These are phyloP conservation scores for Trypanosoma boissoni DNA, from an alignment of 208 protist species.

Conservation along the genomic window DNA sequence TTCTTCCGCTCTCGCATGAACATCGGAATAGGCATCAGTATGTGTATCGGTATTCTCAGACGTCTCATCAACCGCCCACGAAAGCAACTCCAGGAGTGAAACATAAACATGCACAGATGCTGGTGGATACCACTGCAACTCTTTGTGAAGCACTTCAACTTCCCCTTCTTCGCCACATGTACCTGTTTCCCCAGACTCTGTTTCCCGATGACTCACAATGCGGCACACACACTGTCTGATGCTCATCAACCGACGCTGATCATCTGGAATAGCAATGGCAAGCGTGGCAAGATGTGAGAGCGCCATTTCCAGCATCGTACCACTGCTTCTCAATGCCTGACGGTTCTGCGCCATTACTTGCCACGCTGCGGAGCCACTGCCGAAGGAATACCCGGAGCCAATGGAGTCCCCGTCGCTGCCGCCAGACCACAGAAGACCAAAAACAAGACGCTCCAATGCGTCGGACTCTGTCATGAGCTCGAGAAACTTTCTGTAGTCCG, in stretches of 20 bases:
- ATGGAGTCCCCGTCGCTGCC: neutral
- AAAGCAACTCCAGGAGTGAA: slow-evolving; percentile 49
- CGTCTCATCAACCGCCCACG: slow-evolving; percentile 22
- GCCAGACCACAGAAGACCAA: slow-evolving; percentile 59
- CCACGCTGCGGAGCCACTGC: slow-evolving; percentile 69
- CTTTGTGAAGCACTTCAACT: slow-evolving; percentile 22
- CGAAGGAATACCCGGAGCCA: slow-evolving; percentile 25
- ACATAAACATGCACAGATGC: slow-evolving; percentile 48
- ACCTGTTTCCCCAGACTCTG: neutral
- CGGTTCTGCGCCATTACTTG: slow-evolving; percentile 42
- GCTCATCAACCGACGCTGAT: slow-evolving; percentile 14
- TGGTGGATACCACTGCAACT: slow-evolving; percentile 26
- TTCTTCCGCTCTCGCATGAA: neutral
- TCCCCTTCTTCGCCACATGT: too few species aligned
- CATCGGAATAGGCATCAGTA: neutral
- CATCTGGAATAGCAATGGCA: slow-evolving; percentile 31
- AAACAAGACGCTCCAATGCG: slow-evolving; percentile 38
- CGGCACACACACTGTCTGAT: slow-evolving; percentile 13
- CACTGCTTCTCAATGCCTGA: neutral
- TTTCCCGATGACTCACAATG: neutral
- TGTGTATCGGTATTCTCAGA: neutral
- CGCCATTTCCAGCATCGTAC: slow-evolving; percentile 16
- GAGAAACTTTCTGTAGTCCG: slow-evolving; percentile 19
- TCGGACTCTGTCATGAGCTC: slow-evolving; percentile 29
- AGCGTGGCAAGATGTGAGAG: slow-evolving; percentile 33